Conservation (phyloP, 1,284 basidiomycete species). For the Puccinia polysora region DNA sequence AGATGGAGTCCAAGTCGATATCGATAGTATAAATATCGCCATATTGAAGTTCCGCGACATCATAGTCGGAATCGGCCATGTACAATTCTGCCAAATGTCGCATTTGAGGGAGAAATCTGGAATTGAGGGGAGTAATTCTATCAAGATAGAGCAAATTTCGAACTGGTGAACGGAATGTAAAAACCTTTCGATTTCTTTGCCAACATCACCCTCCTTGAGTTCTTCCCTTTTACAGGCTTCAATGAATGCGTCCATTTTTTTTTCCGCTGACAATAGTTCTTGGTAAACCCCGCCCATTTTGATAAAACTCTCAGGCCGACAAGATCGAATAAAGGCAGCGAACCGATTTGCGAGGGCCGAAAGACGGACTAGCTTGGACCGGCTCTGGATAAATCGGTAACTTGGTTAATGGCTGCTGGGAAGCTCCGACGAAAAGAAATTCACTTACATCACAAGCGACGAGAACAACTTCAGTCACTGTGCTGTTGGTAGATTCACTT, state of each 20-base stretch:
- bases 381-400: conserved; percentile 59
- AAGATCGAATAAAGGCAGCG: conserved; percentile 69
- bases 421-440: background rate
- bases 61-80: conserved; percentile 71
- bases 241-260: conserved; percentile 83
- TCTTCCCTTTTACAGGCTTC: conserved; percentile 76
- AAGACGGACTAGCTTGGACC: conserved; percentile 71
- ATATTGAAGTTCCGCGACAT: conserved; percentile 81
- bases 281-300: conserved; percentile 74
- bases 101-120: conserved; percentile 79
- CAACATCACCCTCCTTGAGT: conserved; percentile 86
- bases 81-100: conserved; percentile 82
- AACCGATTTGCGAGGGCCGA: conserved; percentile 80
- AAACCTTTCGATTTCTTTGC: conserved; percentile 76
- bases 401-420: background rate
- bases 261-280: conserved; percentile 82
- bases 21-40: conserved; percentile 75
- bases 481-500: conserved; percentile 72
- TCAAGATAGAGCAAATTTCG: background rate
- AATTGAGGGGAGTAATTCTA: too few species aligned
- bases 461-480: conserved; percentile 72
- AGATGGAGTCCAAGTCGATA: conserved; percentile 82
- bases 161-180: conserved; percentile 49
- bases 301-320: conserved; percentile 75
- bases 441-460: conserved; percentile 76